phyloP scores from a whole-genome alignment of 23 red algal genomes.

The Gracilaria gracilis region DNA sequence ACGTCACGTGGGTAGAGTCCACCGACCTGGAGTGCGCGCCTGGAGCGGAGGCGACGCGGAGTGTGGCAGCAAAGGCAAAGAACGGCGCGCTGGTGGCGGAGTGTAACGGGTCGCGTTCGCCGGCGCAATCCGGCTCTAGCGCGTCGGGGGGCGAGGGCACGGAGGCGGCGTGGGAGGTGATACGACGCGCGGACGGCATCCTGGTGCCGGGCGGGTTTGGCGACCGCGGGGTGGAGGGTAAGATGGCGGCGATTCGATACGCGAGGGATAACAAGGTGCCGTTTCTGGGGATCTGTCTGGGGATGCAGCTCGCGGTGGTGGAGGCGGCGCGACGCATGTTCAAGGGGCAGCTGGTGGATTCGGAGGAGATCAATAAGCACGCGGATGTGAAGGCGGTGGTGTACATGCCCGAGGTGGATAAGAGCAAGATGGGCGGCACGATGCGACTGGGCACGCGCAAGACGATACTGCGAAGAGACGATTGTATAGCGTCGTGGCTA shows the following conservation, averaged over 20 bases:
- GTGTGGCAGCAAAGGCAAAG: background rate
- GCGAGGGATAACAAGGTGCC: constrained; percentile 79
- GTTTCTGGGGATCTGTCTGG: constrained; percentile 96
- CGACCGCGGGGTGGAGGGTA: constrained; percentile 92
- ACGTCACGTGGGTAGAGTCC: constrained; percentile 86
- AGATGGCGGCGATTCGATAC: constrained; percentile 77
- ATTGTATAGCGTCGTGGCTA: constrained; percentile 80
- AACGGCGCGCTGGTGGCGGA: background rate
- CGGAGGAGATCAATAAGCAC: constrained; percentile 73
- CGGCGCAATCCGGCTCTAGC: background rate
- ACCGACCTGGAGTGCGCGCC: constrained; percentile 72
- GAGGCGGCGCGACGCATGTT: constrained; percentile 71
- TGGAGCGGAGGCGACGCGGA: background rate
- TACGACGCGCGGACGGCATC: constrained; percentile 83
- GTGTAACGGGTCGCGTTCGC: background rate
- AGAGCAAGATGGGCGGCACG: constrained; percentile 93
- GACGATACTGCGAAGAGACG: constrained; percentile 61
- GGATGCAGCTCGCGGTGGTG: constrained; percentile 97
- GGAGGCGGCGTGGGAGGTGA: constrained; percentile 76
- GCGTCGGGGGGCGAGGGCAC: background rate
- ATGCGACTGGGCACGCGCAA: constrained; percentile 94
- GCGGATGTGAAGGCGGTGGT: constrained; percentile 77
- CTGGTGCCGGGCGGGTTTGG: constrained; percentile 98
- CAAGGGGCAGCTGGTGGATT: constrained; percentile 44
- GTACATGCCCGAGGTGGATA: constrained; percentile 96